Conservation (phyloP, 495 filamentous ascomycete species). For the Daldinia grandis region DNA sequence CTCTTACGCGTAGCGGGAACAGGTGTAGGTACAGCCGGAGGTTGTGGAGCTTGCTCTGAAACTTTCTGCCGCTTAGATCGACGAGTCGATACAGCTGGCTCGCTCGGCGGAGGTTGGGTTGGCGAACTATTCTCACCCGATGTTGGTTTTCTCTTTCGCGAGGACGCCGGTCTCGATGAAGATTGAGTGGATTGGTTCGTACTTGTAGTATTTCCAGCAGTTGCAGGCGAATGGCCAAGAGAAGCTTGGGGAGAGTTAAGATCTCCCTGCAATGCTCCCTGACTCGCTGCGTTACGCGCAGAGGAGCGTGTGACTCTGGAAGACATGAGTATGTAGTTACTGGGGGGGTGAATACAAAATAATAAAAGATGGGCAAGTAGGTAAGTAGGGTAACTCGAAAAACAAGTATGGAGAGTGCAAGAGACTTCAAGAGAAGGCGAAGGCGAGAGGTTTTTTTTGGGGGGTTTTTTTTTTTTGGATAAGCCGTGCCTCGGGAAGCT, state of each 20-base stretch:
- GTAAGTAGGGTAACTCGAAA: slow-evolving; percentile 18
- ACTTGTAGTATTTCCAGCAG: slow-evolving; percentile 45
- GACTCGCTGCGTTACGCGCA: slow-evolving; percentile 74
- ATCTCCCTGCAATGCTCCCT: slow-evolving; percentile 61
- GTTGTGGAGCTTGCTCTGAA: slow-evolving; percentile 32
- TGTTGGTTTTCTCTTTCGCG: slow-evolving; percentile 54
- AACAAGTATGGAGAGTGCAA: slow-evolving; percentile 13
- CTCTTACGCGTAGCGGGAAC: slow-evolving; percentile 62
- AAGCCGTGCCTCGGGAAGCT: slow-evolving; percentile 32
- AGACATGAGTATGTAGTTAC: slow-evolving; percentile 71
- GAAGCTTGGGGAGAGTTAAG: slow-evolving; percentile 43
- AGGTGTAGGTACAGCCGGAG: slow-evolving; percentile 42
- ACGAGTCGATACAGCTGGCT: slow-evolving; percentile 52
- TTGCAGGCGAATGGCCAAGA: slow-evolving; percentile 53
- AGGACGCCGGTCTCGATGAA: slow-evolving; percentile 46
- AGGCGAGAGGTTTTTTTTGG: slow-evolving; percentile 16
- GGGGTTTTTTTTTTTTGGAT: no score
- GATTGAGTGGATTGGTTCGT: slow-evolving; percentile 50
- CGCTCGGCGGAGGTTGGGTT: slow-evolving; percentile 39
- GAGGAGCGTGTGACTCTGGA: slow-evolving; percentile 83
- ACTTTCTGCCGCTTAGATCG: slow-evolving; percentile 64
- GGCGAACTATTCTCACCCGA: slow-evolving; percentile 43
- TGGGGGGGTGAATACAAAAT: slow-evolving; percentile 10
- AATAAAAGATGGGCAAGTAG: not conserved
- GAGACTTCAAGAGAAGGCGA: slow-evolving; percentile 12